Conservation (phyloP, 768 basidiomycete species). For the Tylopilus rubrobrunneus region DNA sequence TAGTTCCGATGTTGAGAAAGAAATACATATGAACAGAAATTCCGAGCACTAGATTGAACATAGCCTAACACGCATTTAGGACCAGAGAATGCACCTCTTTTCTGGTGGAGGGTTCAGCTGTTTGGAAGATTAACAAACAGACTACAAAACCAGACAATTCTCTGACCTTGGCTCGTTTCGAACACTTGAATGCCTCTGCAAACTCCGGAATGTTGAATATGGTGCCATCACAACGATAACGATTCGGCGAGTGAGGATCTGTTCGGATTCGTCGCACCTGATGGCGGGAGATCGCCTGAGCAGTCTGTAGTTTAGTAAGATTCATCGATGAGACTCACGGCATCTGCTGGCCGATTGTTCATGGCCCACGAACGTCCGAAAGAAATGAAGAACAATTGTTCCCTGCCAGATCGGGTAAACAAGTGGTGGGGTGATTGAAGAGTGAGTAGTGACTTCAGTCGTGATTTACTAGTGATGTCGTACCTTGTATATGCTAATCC, state of each 20-base stretch:
- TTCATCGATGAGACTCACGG: slow-evolving; percentile 41
- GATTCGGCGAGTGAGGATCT: slow-evolving; percentile 83
- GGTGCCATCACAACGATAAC: slow-evolving; percentile 82
- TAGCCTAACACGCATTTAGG: slow-evolving; percentile 23
- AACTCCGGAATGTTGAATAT: slow-evolving; percentile 86
- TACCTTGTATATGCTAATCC: slow-evolving; percentile 75
- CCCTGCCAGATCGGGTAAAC: slow-evolving; percentile 40
- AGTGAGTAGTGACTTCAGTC: no score
- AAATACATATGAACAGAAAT: slow-evolving; percentile 17
- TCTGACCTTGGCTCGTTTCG: slow-evolving; percentile 67
- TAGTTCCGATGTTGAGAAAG: neutral
- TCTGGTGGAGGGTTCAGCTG: slow-evolving; percentile 83
- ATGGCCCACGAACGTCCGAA: slow-evolving; percentile 87
- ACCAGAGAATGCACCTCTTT: slow-evolving; percentile 81
- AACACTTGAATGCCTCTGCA: slow-evolving; percentile 81
- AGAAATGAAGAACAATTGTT: slow-evolving; percentile 92
- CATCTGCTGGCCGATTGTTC: slow-evolving; percentile 73
- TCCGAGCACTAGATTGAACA: slow-evolving; percentile 1
- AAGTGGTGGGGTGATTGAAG: neutral
- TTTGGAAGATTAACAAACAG: slow-evolving; percentile 1
- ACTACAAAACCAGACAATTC: neutral
- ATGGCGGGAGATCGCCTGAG: neutral
- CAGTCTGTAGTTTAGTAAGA: neutral
- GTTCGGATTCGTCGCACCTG: slow-evolving; percentile 77
- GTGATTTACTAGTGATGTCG: slow-evolving; percentile 6